Evolutionary conservation across 306 rosid species (phyloP).

Genomic region (Dalbergia cochinchinensis): DNA sequence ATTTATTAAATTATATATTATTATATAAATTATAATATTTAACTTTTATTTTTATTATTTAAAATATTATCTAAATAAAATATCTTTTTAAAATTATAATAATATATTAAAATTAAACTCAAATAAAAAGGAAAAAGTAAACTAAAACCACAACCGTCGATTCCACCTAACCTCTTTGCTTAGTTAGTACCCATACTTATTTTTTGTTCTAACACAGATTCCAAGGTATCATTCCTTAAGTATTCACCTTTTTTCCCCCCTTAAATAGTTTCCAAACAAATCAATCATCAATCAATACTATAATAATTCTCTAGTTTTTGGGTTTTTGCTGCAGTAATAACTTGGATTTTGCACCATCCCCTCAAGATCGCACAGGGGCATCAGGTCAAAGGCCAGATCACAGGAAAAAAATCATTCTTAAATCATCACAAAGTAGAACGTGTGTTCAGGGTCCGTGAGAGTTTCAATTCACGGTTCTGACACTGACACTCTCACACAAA

Average conservation of each 20-base stretch:
- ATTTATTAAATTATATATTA: no score
- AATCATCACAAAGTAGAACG: background rate
- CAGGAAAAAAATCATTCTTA: background rate
- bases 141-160: background rate
- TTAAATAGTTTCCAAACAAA: no score
- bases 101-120: background rate
- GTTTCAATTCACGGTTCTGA: conserved; percentile 41
- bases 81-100: no score
- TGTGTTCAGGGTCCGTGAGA: conserved; percentile 39
- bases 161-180: background rate
- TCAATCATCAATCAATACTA: background rate
- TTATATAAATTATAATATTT: no score
- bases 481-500: conserved; percentile 16
- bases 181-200: no score
- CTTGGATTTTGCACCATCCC: background rate
- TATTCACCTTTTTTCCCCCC: background rate
- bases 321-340: background rate
- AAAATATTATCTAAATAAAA: no score
- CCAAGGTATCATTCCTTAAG: background rate
- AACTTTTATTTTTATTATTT: no score
- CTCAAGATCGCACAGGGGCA: conserved; percentile 4
- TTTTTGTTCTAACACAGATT: background rate
- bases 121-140: no score
- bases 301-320: background rate
- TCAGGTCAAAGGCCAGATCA: conserved; percentile 24